Conservation (phyloP, 495 filamentous ascomycete genomes). For the Penicillium canariense region DNA sequence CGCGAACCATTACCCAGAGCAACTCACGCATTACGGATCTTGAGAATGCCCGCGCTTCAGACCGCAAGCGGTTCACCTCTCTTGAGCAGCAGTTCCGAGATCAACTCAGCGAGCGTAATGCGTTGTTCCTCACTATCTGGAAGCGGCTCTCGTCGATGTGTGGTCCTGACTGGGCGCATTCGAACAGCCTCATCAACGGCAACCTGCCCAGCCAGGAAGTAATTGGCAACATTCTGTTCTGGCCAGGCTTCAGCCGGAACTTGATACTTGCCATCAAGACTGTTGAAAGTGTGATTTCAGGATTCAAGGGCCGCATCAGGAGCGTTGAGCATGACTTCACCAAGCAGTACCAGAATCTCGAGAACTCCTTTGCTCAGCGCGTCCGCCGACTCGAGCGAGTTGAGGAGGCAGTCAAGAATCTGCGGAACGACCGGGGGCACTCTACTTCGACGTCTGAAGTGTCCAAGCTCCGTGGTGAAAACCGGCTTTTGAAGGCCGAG, state of each 20-base stretch:
- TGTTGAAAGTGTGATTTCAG: conserved; percentile 76
- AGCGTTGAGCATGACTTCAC: conserved; percentile 82
- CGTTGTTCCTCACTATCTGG: conserved; percentile 81
- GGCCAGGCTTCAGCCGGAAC: conserved; percentile 85
- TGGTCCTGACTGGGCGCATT: conserved; percentile 86
- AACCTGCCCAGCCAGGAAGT: conserved; percentile 79
- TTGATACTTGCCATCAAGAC: conserved; percentile 82
- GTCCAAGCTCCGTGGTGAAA: conserved; percentile 70
- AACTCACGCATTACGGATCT: conserved; percentile 82
- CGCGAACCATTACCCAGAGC: conserved; percentile 75
- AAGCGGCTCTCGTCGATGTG: conserved; percentile 81
- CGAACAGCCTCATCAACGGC: conserved; percentile 84
- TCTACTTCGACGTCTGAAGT: conserved; percentile 58
- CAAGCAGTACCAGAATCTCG: conserved; percentile 85
- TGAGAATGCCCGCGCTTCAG: conserved; percentile 67
- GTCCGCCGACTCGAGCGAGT: conserved; percentile 85
- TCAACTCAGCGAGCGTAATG: conserved; percentile 85
- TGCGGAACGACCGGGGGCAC: conserved; percentile 41
- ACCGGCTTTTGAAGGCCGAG: conserved; percentile 80
- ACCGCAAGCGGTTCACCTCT: conserved; percentile 67
- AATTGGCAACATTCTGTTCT: conserved; percentile 66
- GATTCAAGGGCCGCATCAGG: conserved; percentile 77
- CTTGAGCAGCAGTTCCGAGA: conserved; percentile 80
- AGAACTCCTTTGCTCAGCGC: conserved; percentile 73
- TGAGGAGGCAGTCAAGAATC: conserved; percentile 64